Base-by-base conservation (phyloP, 805 yeast species). In the Metschnikowia aberdeeniae region DNA sequence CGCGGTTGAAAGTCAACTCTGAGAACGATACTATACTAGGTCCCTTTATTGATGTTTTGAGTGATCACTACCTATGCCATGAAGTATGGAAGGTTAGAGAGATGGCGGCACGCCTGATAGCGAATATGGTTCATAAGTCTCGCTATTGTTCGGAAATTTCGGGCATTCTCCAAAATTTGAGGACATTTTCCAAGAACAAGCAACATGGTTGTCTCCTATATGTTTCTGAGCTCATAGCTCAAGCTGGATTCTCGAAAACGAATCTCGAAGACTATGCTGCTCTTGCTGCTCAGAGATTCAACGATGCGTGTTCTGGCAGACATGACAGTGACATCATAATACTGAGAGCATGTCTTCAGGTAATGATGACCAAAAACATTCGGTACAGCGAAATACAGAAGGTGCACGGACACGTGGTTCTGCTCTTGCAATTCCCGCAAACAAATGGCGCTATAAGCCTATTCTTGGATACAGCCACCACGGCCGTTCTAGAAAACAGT, bases 41-140 rank as follows among this genome's bases (percentile, higher is more conserved):
- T 6, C 78, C 69, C 5, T 84, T 89, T 55, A 64, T 70, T 53
- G 68, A 22, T 42, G 56, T 14, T 74, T 40, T 62, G 11, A 24
- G 35, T 6, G 24, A 41, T 12, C 31, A 43, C 5, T 55, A 84
- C 50, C 64, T 90, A 27, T 67, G 68, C 0, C 77, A 80, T 47
- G 63, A 63, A 35, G 68, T 74, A 44, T 92, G 96, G 96, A 89
- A 89, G 55, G 75, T 93, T 7, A 75, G 99, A 50, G 97, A 90
- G 58, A 78, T 87, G 78, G 86, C 96, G 0, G 87, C 96, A 0
- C 73, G 82, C 57, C 78, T 89, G 4, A 56, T 87, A 1, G 77
- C 84, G 0, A 65, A 82, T 0, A 61, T 84, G 39, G 60, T 77
- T 11, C 44, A 43, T 13, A 43, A 45, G 6, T 34, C 43, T 3